phyloP scores from a whole-genome alignment of 1,284 basidiomycete genomes.

The Agaricales sp. region DNA sequence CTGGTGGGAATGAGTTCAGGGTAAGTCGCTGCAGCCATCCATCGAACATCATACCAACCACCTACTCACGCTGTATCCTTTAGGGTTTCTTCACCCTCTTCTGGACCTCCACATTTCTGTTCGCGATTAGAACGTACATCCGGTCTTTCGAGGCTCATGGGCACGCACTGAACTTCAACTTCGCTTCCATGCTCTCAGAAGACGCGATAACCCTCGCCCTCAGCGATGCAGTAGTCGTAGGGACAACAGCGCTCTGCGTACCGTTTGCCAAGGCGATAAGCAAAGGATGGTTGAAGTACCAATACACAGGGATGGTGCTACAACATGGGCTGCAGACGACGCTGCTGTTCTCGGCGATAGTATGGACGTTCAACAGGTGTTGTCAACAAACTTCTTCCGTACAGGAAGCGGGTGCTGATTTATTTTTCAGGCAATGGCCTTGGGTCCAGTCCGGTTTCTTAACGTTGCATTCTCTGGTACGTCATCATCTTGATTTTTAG shows the following conservation, averaged over 20 bases:
- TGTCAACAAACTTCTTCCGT: too few species aligned
- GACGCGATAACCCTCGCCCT: constrained; percentile 80
- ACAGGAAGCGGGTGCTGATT: too few species aligned
- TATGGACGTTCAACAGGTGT: constrained; percentile 75
- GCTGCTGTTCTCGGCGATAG: constrained; percentile 63
- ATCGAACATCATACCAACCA: neutral
- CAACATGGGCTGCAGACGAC: constrained; percentile 73
- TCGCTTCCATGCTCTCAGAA: constrained; percentile 82
- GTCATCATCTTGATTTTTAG: constrained; percentile 13
- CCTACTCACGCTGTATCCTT: neutral
- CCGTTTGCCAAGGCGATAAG: constrained; percentile 74
- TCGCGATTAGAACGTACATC: constrained; percentile 70
- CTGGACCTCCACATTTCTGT: constrained; percentile 81
- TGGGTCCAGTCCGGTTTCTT: constrained; percentile 98
- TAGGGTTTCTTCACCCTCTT: constrained; percentile 91
- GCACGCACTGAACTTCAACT: constrained; percentile 69
- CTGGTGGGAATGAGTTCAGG: constrained; percentile 78
- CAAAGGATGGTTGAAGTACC: constrained; percentile 72
- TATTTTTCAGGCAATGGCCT: constrained; percentile 68
- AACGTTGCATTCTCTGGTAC: constrained; percentile 78
- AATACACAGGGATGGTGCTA: constrained; percentile 61
- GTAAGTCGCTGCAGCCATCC: constrained; percentile 29
- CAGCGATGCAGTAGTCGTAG: constrained; percentile 76
- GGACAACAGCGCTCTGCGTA: constrained; percentile 69
- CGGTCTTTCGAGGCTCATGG: constrained; percentile 70